These are phyloP conservation scores for Russula dissimulans DNA, from an alignment of 768 basidiomycete species.

Conservation along the genomic window DNA sequence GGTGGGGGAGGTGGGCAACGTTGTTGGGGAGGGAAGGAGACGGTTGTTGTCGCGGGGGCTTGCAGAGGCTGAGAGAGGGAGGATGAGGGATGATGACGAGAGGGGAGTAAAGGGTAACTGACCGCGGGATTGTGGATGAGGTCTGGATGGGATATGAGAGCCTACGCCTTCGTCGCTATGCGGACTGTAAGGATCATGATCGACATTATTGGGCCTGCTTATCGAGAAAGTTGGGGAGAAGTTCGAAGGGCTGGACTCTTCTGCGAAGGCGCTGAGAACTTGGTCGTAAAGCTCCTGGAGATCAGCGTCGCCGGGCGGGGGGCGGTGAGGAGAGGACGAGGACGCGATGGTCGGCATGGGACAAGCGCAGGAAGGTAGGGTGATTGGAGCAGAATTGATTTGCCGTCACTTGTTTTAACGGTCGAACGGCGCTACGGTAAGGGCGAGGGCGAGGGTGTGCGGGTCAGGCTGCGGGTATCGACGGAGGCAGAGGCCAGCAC, in stretches of 20 bases:
- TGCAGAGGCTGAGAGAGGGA: neutral
- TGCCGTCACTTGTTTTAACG: neutral
- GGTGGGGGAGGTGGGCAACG: constrained; percentile 14
- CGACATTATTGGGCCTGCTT: constrained; percentile 7
- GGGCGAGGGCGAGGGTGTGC: neutral
- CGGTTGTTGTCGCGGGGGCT: constrained; percentile 16
- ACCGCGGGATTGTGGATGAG: constrained; percentile 4
- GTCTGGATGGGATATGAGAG: neutral
- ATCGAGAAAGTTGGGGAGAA: constrained; percentile 13
- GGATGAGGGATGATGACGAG: neutral
- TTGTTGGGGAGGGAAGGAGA: constrained; percentile 12
- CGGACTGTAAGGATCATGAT: constrained; percentile 17
- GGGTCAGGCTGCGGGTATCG: too few species aligned
- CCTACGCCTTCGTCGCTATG: constrained; percentile 18
- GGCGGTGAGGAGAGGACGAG: constrained; percentile 7
- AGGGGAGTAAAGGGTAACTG: neutral
- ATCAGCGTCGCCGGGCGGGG: constrained; percentile 54
- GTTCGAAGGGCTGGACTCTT: constrained; percentile 33
- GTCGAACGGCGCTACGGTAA: neutral
- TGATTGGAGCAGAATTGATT: neutral
- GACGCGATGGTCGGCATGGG: constrained; percentile 16
- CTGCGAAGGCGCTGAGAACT: constrained; percentile 59
- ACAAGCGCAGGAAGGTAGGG: neutral
- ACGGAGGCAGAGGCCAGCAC: neutral
- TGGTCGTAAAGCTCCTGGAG: constrained; percentile 67